These are phyloP conservation scores for Jamesozyma spencerorum DNA, from an alignment of 805 yeast genomes.

Conservation along the genomic window DNA sequence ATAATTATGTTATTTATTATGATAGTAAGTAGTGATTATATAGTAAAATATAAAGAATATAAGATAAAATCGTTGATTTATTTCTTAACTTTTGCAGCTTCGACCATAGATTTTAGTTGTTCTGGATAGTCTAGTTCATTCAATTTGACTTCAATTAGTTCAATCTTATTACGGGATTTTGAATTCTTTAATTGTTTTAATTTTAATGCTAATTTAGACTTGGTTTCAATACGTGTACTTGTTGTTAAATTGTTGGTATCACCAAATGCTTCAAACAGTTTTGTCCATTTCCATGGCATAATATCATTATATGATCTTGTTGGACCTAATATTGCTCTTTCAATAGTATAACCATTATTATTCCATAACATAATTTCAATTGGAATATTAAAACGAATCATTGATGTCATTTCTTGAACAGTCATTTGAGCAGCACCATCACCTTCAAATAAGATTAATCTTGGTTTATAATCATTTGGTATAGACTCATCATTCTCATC, in stretches of 20 bases:
- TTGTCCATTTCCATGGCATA: constrained; percentile 73
- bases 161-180: constrained; percentile 31
- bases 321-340: constrained; percentile 76
- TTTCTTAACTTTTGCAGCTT: constrained; percentile 9
- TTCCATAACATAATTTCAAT: constrained; percentile 71
- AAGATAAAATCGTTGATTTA: background rate
- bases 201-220: constrained; percentile 33
- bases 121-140: constrained; percentile 57
- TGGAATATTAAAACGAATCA: constrained; percentile 46
- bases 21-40: background rate
- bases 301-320: constrained; percentile 72
- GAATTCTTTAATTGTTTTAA: constrained; percentile 31
- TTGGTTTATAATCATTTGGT: constrained; percentile 30
- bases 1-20: too few species aligned
- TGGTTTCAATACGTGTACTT: constrained; percentile 30
- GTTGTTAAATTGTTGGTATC: constrained; percentile 31
- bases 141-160: constrained; percentile 51
- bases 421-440: constrained; percentile 97
- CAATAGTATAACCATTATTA: constrained; percentile 85
- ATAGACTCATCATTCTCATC: constrained; percentile 16
- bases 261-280: constrained; percentile 58
- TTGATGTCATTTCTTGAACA: constrained; percentile 68
- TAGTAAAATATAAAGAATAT: too few species aligned
- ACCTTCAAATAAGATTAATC: constrained; percentile 72
- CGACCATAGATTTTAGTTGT: constrained; percentile 42